A percentile compares a stretch with the other conserved stretches of the same genome.
Conservation (phyloP, 2,329 filamentous ascomycete genomes). For the Pleurostoma richardsiae region DNA sequence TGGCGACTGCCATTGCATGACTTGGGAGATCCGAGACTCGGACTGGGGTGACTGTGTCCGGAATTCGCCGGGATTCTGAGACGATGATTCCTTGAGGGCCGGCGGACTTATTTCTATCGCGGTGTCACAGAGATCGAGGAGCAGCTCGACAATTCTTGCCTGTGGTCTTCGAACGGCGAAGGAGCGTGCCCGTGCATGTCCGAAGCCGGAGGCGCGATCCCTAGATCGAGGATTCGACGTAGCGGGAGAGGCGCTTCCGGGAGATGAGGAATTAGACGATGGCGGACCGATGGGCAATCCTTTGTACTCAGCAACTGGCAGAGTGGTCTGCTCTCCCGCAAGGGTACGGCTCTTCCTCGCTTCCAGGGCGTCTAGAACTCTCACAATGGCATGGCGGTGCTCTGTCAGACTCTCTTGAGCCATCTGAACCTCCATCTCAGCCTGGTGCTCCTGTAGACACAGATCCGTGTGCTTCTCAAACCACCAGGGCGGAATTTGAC, state of each 20-base stretch:
- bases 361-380: slow-evolving; percentile 87
- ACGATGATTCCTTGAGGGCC: slow-evolving; percentile 78
- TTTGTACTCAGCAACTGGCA: slow-evolving; percentile 76
- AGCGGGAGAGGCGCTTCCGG: slow-evolving; percentile 65
- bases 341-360: slow-evolving; percentile 63
- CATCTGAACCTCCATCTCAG: slow-evolving; percentile 97
- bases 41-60: slow-evolving; percentile 94
- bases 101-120: slow-evolving; percentile 92
- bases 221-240: slow-evolving; percentile 69
- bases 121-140: slow-evolving; percentile 94
- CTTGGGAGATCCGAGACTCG: slow-evolving; percentile 89
- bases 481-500: slow-evolving; percentile 98
- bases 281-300: slow-evolving; percentile 77
- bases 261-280: slow-evolving; percentile 64
- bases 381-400: slow-evolving; percentile 91
- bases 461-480: slow-evolving; percentile 98
- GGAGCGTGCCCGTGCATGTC: slow-evolving; percentile 76
- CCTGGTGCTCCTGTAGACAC: slow-evolving; percentile 90
- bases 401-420: slow-evolving; percentile 88
- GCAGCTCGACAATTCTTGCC: slow-evolving; percentile 87
- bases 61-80: slow-evolving; percentile 67
- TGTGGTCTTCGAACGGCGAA: slow-evolving; percentile 89
- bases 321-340: slow-evolving; percentile 45
- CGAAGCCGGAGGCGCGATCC: slow-evolving; percentile 64
- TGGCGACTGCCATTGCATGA: slow-evolving; percentile 94